phyloP scores from a whole-genome alignment of 345 rosid genomes.

The Hirschfeldia incana region DNA sequence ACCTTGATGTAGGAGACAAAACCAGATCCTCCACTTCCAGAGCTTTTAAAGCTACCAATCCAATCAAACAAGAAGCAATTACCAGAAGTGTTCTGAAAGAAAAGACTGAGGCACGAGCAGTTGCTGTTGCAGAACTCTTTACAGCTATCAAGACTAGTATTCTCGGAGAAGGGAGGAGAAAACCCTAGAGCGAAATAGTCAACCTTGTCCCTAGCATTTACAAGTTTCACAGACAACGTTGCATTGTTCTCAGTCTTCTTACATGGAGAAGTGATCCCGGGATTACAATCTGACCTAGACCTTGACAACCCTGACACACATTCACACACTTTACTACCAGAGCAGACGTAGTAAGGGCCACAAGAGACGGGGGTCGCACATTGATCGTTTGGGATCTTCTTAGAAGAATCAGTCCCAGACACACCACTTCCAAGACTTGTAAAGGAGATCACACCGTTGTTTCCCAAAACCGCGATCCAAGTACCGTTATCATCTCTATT shows the following conservation, averaged over 20 bases:
- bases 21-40: slow-evolving; percentile 39
- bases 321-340: slow-evolving; percentile 50
- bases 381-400: slow-evolving; percentile 62
- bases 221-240: slow-evolving; percentile 47
- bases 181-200: slow-evolving; percentile 66
- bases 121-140: slow-evolving; percentile 59
- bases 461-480: slow-evolving; percentile 75
- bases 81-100: slow-evolving; percentile 65
- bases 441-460: slow-evolving; percentile 66
- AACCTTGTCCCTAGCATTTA: slow-evolving; percentile 54
- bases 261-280: slow-evolving; percentile 65
- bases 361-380: slow-evolving; percentile 79
- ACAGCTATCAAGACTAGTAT: slow-evolving; percentile 63
- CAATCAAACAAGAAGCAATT: slow-evolving; percentile 72
- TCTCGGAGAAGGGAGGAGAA: slow-evolving; percentile 51
- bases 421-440: slow-evolving; percentile 42
- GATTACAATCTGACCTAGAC: slow-evolving; percentile 44
- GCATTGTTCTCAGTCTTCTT: slow-evolving; percentile 27
- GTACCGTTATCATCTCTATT: slow-evolving; percentile 48
- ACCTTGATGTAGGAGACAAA: slow-evolving; percentile 66
- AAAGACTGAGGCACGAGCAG: slow-evolving; percentile 78
- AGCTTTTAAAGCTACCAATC: slow-evolving; percentile 62
- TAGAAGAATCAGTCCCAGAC: slow-evolving; percentile 38
- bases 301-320: slow-evolving; percentile 58
- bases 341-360: slow-evolving; percentile 57